phyloP scores from a whole-genome alignment of 306 rosid genomes.

The Cucurbita moschata region DNA sequence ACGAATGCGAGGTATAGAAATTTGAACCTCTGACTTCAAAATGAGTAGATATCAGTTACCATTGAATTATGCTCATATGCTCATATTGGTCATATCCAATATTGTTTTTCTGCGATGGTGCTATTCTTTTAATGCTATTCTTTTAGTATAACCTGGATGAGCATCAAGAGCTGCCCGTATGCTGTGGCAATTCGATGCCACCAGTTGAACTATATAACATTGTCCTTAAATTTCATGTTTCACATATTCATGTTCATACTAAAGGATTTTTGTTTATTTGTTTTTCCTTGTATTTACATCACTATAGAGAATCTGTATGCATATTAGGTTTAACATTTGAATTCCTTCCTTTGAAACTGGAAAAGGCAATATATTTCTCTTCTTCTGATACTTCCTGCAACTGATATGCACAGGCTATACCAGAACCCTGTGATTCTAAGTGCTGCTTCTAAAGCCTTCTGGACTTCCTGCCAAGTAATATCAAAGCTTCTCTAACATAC shows the following conservation, averaged over 20 bases:
- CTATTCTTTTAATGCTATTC: no score
- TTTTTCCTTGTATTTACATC: background rate
- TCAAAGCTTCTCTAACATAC: slow-evolving; percentile 68
- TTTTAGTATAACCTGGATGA: no score
- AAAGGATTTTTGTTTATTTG: background rate
- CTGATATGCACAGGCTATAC: slow-evolving; percentile 53
- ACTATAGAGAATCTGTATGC: background rate
- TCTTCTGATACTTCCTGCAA: background rate
- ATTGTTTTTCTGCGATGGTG: no score
- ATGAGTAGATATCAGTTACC: background rate
- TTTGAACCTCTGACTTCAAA: background rate
- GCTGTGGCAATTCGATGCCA: background rate
- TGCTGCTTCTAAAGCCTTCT: slow-evolving; percentile 73
- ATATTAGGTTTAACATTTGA: background rate
- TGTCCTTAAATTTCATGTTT: background rate
- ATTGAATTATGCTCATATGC: background rate
- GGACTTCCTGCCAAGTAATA: slow-evolving; percentile 82
- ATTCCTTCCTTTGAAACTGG: background rate
- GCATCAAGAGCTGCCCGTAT: background rate
- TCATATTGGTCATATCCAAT: background rate
- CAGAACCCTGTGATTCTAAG: slow-evolving; percentile 73
- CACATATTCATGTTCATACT: background rate
- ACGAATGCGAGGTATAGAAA: no score
- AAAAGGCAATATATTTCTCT: background rate
- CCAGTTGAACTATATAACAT: background rate